Evolutionary conservation across 305 asterid genomes (phyloP), one percentile per base, ranked within the genome.

Genomic region (Ilex paraguariensis): DNA sequence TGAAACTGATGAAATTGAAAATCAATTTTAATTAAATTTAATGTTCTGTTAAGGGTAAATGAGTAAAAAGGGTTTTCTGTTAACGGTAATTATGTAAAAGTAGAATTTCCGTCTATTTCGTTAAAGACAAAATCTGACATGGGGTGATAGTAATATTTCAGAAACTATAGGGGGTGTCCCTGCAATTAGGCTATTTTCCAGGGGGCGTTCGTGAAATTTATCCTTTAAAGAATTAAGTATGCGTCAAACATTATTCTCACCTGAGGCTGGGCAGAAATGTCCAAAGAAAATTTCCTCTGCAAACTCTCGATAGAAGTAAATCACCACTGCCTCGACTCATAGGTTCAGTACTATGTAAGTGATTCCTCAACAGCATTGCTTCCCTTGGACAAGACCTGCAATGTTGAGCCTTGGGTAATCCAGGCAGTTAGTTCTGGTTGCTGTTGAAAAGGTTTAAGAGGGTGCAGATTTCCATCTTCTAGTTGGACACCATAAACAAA

Each of bases 401-500:
- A 79, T 57, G 87, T 68, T 15, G 98, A 83, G 64, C 93, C 96
- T 71, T 81, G 77, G 71, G 66, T 67, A 71, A 94, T 77, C 85
- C 74, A 79, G 60, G 99, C 99, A 66, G 96, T 90, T 72, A 83
- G 77, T 28, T 93, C 88, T 54, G 99, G 95, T 63, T 84, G 88
- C 65, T 81, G 75, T 67, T 86, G 91, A 61, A 81, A 86, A 71
- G 95, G 95, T 71, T 71, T 79, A 52, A 93, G 87, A 71, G 96
- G 79, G 68, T 81, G 89, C 30, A 77, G 61, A 71, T 74, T 84
- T 70, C 96, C 96, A 82, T 82, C 91, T 63, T 83, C 96, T 70
- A 88, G 66, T 69, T 79, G 82, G 45, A 87, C 86, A 55, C 96
- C 96, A 69, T 90, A 90, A 60, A 85, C 75, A 75, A 91, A 94